Conservation (phyloP, 768 basidiomycete species). For the Rickenella mellea region DNA sequence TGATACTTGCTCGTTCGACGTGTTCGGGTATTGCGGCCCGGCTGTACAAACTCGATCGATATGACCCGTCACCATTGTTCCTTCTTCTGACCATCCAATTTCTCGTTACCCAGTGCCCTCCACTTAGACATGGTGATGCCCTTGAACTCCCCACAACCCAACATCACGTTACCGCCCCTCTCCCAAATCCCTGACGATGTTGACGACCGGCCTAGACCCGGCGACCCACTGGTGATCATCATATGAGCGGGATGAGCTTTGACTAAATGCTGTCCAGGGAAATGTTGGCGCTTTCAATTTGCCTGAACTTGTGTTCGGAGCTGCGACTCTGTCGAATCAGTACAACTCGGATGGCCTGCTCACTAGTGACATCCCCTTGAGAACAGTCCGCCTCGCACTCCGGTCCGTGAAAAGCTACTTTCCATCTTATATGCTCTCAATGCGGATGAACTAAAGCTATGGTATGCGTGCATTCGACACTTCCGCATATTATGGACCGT, state of each 20-base stretch:
- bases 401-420: slow-evolving; percentile 35
- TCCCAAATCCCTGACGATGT: slow-evolving; percentile 31
- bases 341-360: slow-evolving; percentile 60
- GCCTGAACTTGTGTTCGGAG: slow-evolving; percentile 57
- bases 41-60: background rate
- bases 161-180: slow-evolving; percentile 27
- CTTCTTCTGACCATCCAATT: slow-evolving; percentile 5
- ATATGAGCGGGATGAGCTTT: background rate
- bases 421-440: background rate
- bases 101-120: background rate
- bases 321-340: slow-evolving; percentile 54
- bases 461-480: slow-evolving; percentile 80
- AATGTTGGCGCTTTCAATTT: slow-evolving; percentile 24
- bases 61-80: slow-evolving; percentile 1
- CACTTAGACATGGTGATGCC: slow-evolving; percentile 26
- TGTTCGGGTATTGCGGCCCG: background rate
- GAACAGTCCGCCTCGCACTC: slow-evolving; percentile 65
- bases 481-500: slow-evolving; percentile 69
- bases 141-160: slow-evolving; percentile 32
- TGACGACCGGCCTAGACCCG: slow-evolving; percentile 28
- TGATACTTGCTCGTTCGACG: slow-evolving; percentile 3
- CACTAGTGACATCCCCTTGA: slow-evolving; percentile 44
- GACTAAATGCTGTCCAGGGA: slow-evolving; percentile 13
- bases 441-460: slow-evolving; percentile 39
- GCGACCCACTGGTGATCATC: slow-evolving; percentile 22